Percentiles rank a stretch among this genome's conserved stretches.
Evolutionary conservation across 2,329 filamentous ascomycete genomes (phyloP).

Genomic region (Mycogone perniciosa): DNA sequence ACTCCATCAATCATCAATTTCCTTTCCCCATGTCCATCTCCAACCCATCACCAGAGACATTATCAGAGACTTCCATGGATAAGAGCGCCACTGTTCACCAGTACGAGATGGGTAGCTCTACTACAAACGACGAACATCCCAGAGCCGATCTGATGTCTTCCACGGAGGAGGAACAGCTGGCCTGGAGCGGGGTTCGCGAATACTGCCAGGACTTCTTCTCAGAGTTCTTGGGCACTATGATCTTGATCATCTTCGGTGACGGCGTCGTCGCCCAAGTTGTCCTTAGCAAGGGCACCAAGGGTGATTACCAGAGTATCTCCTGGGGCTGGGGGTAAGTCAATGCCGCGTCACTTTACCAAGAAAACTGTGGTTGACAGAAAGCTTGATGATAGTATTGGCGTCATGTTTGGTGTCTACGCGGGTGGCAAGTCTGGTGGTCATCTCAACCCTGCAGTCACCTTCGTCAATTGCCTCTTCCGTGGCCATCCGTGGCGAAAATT

Average conservation of each 20-base stretch:
- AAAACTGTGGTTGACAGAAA: neutral
- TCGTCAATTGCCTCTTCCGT: conserved; percentile 62
- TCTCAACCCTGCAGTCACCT: conserved; percentile 64
- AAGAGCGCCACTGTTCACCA: conserved; percentile 26
- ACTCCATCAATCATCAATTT: neutral
- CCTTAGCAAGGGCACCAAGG: conserved; percentile 44
- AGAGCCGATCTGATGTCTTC: conserved; percentile 1
- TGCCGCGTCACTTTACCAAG: neutral
- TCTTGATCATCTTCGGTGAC: conserved; percentile 63
- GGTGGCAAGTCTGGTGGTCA: conserved; percentile 60
- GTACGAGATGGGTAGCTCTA: conserved; percentile 17
- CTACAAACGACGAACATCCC: neutral
- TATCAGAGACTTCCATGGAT: conserved; percentile 29
- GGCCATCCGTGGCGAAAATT: conserved; percentile 64
- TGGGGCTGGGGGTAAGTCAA: conserved; percentile 43
- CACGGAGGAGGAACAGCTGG: conserved; percentile 20
- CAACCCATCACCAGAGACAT: conserved; percentile 22
- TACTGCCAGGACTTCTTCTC: conserved; percentile 53
- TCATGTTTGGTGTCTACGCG: conserved; percentile 65
- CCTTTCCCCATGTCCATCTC: conserved; percentile 23
- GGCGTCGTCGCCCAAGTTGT: conserved; percentile 65
- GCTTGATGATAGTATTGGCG: conserved; percentile 44
- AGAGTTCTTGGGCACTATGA: conserved; percentile 63
- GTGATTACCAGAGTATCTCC: conserved; percentile 43
- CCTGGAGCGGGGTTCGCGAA: conserved; percentile 49